phyloP scores from a whole-genome alignment of 169 alveolate genomes.

The Perkinsus marinus region DNA sequence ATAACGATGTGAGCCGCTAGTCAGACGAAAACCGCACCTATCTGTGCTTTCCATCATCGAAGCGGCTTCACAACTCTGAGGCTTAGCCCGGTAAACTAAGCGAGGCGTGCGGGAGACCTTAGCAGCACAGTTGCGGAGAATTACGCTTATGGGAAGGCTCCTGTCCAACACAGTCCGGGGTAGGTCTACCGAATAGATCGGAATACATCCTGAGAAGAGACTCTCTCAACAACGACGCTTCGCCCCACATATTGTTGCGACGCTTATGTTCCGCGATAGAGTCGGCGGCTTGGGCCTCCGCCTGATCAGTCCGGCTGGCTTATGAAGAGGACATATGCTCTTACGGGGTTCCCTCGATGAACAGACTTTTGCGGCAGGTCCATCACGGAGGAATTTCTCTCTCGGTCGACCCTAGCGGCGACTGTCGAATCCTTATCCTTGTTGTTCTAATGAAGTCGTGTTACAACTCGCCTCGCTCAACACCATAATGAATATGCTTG shows the following conservation, averaged over 20 bases:
- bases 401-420: background rate
- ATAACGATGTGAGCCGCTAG: too few relatives aligned
- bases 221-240: background rate
- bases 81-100: background rate
- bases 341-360: background rate
- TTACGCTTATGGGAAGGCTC: background rate
- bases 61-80: background rate
- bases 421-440: background rate
- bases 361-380: background rate
- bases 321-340: background rate
- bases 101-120: background rate
- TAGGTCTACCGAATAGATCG: background rate
- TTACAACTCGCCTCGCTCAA: background rate
- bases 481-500: too few relatives aligned
- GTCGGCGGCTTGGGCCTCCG: background rate
- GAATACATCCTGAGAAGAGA: background rate
- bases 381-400: background rate
- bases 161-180: background rate
- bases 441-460: background rate
- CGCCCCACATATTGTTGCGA: background rate
- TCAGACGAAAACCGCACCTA: background rate
- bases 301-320: background rate
- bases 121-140: background rate
- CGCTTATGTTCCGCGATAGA: background rate
- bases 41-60: background rate